Conservation (phyloP, 768 basidiomycete species). For the Cystofilobasidium macerans region DNA sequence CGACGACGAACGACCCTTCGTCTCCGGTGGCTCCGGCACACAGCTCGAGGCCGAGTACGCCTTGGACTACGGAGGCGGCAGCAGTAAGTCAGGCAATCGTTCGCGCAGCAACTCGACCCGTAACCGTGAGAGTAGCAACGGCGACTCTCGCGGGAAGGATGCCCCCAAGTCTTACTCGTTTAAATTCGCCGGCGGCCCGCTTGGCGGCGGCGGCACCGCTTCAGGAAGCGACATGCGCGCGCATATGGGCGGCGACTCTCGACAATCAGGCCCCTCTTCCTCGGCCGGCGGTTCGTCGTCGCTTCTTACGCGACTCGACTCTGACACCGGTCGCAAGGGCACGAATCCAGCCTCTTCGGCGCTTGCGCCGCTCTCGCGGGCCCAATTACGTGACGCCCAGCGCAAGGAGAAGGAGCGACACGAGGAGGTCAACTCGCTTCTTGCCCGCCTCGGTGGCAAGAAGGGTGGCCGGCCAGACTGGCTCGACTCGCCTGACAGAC, state of each 20-base stretch:
- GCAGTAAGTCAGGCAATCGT: neutral
- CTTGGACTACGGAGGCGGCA: neutral
- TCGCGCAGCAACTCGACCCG: constrained; percentile 5
- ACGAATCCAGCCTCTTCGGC: neutral
- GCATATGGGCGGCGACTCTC: neutral
- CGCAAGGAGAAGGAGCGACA: constrained; percentile 4
- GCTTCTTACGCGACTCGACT: neutral
- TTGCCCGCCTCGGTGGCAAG: neutral
- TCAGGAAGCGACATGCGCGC: neutral
- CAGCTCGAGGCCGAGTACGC: neutral
- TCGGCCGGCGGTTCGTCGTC: neutral
- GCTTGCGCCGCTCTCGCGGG: neutral
- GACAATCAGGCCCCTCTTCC: neutral
- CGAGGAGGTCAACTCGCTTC: neutral
- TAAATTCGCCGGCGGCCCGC: neutral
- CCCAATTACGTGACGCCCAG: neutral
- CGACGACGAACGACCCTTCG: neutral
- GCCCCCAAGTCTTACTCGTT: neutral
- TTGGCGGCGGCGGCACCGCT: neutral
- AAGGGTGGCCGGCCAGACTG: neutral
- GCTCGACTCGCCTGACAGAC: constrained; percentile 1
- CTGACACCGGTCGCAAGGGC: neutral
- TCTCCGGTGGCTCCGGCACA: constrained; percentile 1
- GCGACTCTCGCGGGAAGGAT: neutral
- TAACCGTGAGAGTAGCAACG: neutral